Base-by-base conservation (phyloP, 371 early-diverging fungal species). In the Mucor piriformis region DNA sequence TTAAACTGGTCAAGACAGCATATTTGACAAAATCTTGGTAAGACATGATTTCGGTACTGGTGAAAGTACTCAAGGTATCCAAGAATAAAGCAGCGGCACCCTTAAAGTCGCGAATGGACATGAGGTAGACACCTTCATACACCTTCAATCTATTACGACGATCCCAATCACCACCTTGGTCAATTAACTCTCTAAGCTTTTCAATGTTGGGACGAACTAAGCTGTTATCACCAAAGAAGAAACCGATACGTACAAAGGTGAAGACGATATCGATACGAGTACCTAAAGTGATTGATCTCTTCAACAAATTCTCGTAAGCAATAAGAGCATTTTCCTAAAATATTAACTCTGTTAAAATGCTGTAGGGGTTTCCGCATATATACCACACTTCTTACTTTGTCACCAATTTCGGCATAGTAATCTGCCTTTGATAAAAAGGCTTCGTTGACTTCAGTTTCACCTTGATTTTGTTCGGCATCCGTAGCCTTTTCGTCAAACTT, bases 151-250 rank as follows among this genome's bases (percentile, higher is more conserved):
- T 90, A 82, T 99, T 99, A 61, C 98, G 91, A 63, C 99, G 88
- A 80, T 99, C 99, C 99, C 99, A 99, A 83, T 99, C 99, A 24
- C 99, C 98, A 35, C 98, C 98, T 76, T 94, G 92, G 68, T 99
- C 96, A 56, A 97, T 93, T 60, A 97, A 80, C 46, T 93, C 77
- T 74, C 74, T 91, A 83, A 64, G 85, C 88, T 76, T 90, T 88
- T 73, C 93, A 89, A 70, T 94, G 85, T 91, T 90, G 8, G 87
- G 82, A 59, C 83, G 85, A 46, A 92, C 89, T 42, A 95, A 70
- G 16, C 86, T 88, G 60, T 88, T 83, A 69, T 96, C 96, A 44
- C 81, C 73, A 69, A 87, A 94, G 72, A 99, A 97, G 81, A 97
- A 91, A n/a, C 95, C 98, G 62, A 97, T 88, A 16, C 97, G 89